Base-by-base conservation (phyloP, 2,329 filamentous ascomycete genomes). In the Aotearoamyces nothofagi region DNA sequence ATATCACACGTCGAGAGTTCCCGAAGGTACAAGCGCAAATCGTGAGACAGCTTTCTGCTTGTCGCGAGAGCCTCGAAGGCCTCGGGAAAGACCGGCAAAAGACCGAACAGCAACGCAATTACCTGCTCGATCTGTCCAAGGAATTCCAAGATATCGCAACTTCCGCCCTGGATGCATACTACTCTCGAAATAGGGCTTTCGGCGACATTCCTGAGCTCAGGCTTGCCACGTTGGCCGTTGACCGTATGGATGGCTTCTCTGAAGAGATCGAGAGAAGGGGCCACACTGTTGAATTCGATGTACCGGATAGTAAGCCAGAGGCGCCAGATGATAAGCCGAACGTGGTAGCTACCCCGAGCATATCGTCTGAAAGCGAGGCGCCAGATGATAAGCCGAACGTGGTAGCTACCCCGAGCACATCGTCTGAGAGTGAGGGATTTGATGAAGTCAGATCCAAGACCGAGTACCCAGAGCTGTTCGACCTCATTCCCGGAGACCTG, bases 1-100 rank as follows among this genome's bases (percentile, higher is more conserved):
- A 24, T 27, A 22, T 32, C 9, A 38, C 35, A 10, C 27, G 32
- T 12, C 31, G 24, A 28, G 35, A 38, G 31, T 38, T 39, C 22
- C 35, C 35, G 11, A 36, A 34, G 13, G 35, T 38, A 13, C 17
- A 28, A 30, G 16, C 12, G 14, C 23, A 39, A 25, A 34, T 38
- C 16, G 11, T 12, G 5, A 7, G 31, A 26, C 8, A 29, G 28
- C 28, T 37, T 5, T 20, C 15, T 11, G 28, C 2, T 15, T 24
- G 30, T 9, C 14, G 23, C 5, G 28, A 31, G 15, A 9, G 15
- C 11, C 35, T 37, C 8, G 23, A 28, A 2, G 26, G 11, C 15
- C 26, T 35, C 10, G 35, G 32, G 4, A 15, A 24, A 8, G 26
- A 29, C 23, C 29, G 34, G 20, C 29, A 29, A 19, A 27, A 27